Base-by-base conservation (phyloP, 768 basidiomycete genomes). In the Phallus indusiatus region DNA sequence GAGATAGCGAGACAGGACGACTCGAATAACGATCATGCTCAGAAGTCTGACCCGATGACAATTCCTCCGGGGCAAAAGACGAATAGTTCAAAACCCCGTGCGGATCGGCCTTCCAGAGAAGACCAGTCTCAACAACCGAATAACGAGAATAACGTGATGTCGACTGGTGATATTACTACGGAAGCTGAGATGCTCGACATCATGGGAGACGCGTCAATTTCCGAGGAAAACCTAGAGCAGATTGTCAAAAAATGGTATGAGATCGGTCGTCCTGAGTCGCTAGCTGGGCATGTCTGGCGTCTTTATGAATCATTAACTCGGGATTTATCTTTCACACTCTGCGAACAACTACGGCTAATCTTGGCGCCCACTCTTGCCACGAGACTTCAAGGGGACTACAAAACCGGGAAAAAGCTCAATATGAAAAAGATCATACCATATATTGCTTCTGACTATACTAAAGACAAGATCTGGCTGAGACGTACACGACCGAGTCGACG, bases 381-480 rank as follows among this genome's bases (percentile, higher is more conserved):
- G 6, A 82, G 96, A 20, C 78, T 99, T 48, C 88, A 89, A 72
- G 96, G 96, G 42, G 96, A 98, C 75, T 99, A 96, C 71, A 88
- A 94, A 33, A 94, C 91, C 0, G 96, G 96, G 55, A 99, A 99
- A 73, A 81, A 95, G 18, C 81, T 99, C 33, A 98, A 98, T 72
- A 97, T 98, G 95, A 93, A 94, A 70, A 94, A 94, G 73, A 92
- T 98, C 70, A 94, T 99, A 61, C 84, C 90, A 2, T 98, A 95
- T 76, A 94, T 99, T 61, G 95, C 96, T 36, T 91, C 88, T 73
- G 96, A 99, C 73, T 99, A 91, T 76, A 98, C 94, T 54, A 98
- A 98, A 71, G 95, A 99, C 79, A 94, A 94, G 73, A 98, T 98
- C 63, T 99, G 96, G 96, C 77, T 98, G 36, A 86, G 95, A 22